Base-by-base conservation (phyloP, 1,284 basidiomycete genomes). In the Cryptococcus jaspeensis region DNA sequence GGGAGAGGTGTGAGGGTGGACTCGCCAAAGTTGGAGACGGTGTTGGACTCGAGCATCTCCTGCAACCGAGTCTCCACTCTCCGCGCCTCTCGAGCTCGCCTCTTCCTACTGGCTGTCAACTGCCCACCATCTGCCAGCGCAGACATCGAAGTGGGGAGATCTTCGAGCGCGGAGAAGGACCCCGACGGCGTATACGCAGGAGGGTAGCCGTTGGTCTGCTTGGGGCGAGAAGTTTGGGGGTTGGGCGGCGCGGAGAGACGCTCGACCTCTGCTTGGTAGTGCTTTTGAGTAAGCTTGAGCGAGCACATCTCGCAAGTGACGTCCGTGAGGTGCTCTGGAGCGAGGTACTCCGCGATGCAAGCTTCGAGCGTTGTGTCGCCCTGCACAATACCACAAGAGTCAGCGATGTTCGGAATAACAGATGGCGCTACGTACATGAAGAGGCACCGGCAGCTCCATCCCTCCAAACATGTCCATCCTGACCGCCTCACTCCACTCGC, bases 51-150 rank as follows among this genome's bases (percentile, higher is more conserved):
- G n/a, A 93, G 70, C 7, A 86, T 85, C 7, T 79, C 73, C 64
- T 82, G 80, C 2, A 95, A 81, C 36, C 81, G 79, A 13, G 77
- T 71, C 59, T 86, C 84, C 63, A 87, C 78, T 67, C 82, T 84
- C 66, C 82, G 81, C 13, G 85, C 84, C 51, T 92, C 88, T 60
- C 85, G 84, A 36, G 84, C 81, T 39, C 85, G 81, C 60, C 85
- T 87, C 79, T 86, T 90, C 75, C 85, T 56, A 23, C 59, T 63
- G 37, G 62, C 85, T 9, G 88, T 87, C 20, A 78, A 69, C 0
- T 46, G 67, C 60, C 53, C 66, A 60, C 50, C 45, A 59, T 41
- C 41, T 51, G 23, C 43, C 20, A 42, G 37, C 5, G 48, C 28
- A 36, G 22, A 39, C 3, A 18, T n/a, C 22, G 46, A 42, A 0